These are phyloP conservation scores for Aureobasidium subglaciale DNA, from an alignment of 2,329 filamentous ascomycete species.

Conservation along the genomic window DNA sequence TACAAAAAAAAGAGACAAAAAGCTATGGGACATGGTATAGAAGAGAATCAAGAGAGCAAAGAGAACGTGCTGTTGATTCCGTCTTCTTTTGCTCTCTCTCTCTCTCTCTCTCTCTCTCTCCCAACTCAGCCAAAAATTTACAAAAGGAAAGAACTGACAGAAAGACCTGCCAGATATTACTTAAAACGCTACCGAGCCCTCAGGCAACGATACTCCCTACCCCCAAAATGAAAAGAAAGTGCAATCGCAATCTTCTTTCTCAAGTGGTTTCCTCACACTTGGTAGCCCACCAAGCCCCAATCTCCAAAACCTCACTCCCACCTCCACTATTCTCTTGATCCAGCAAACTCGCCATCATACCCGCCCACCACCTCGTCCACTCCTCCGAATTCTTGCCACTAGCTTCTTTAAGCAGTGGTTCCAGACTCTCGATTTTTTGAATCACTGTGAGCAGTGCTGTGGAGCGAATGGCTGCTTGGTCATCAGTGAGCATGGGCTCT, in stretches of 20 bases:
- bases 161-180: slow-evolving; percentile 89
- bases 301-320: slow-evolving; percentile 75
- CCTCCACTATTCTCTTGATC: slow-evolving; percentile 64
- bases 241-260: not conserved
- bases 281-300: slow-evolving; percentile 58
- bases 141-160: too few species aligned
- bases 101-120: too few species aligned
- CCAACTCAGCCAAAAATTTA: too few species aligned
- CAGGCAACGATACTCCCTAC: slow-evolving; percentile 62
- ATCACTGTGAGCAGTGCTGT: slow-evolving; percentile 77
- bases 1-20: too few species aligned
- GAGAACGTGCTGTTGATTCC: slow-evolving; percentile 3
- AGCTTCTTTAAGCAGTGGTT: slow-evolving; percentile 71
- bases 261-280: slow-evolving; percentile 31
- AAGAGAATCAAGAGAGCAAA: not conserved
- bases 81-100: too few species aligned
- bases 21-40: too few species aligned
- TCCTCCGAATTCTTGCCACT: slow-evolving; percentile 85
- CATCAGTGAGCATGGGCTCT: slow-evolving; percentile 24
- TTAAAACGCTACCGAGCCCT: slow-evolving; percentile 84
- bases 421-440: slow-evolving; percentile 76
- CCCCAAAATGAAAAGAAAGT: slow-evolving; percentile 15
- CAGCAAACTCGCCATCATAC: slow-evolving; percentile 78
- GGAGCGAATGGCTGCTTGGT: slow-evolving; percentile 66
- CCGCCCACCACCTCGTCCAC: slow-evolving; percentile 83